Evolutionary conservation across 306 rosid genomes (phyloP).

Genomic region (Cucurbita argyrosperma): DNA sequence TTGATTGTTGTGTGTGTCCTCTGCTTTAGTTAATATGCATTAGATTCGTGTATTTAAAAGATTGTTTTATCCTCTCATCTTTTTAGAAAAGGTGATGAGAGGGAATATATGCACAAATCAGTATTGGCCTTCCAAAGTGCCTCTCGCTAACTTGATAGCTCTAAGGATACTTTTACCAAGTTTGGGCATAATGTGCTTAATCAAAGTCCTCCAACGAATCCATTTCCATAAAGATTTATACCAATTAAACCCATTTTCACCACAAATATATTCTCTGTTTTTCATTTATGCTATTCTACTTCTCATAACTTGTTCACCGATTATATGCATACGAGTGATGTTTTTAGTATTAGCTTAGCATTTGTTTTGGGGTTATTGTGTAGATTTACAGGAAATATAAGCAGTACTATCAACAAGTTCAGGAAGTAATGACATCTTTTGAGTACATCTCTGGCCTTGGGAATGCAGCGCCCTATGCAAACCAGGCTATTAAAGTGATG

Average conservation of each 20-base stretch:
- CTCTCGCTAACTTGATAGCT: conserved; percentile 25
- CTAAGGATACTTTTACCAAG: conserved; percentile 9
- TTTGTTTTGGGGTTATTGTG: background rate
- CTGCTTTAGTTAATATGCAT: conserved; percentile 18
- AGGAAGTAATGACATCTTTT: conserved; percentile 50
- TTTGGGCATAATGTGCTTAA: conserved; percentile 24
- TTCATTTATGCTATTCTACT: background rate
- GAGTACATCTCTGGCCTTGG: conserved; percentile 74
- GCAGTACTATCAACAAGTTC: conserved; percentile 80
- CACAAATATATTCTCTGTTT: background rate
- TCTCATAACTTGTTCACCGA: background rate
- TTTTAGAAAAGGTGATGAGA: conserved; percentile 43
- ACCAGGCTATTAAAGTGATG: conserved; percentile 73
- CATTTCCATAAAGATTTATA: conserved; percentile 27
- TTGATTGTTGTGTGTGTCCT: conserved; percentile 3
- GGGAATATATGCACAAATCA: conserved; percentile 64
- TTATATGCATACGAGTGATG: background rate
- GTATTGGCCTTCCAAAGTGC: conserved; percentile 40
- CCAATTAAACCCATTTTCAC: conserved; percentile 15
- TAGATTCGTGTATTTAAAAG: conserved; percentile 27
- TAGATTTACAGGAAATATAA: conserved; percentile 74
- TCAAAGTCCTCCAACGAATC: conserved; percentile 43
- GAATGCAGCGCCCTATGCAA: conserved; percentile 68
- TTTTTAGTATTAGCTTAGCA: background rate
- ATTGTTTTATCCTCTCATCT: conserved; percentile 9